These are phyloP conservation scores for Claviceps capensis DNA, from an alignment of 2,329 filamentous ascomycete species.

Conservation along the genomic window DNA sequence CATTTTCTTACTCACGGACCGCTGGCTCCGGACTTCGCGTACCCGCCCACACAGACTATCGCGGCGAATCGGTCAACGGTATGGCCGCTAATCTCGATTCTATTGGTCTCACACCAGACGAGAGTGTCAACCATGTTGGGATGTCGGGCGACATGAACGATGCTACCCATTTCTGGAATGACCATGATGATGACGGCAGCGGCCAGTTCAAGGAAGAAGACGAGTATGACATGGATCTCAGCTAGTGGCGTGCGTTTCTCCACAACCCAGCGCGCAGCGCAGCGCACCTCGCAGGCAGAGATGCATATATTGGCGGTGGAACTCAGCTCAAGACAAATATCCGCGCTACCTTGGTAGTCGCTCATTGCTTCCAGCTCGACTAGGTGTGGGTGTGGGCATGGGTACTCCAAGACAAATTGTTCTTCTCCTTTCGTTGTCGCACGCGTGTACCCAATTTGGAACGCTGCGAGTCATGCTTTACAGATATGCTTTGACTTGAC, in stretches of 20 bases:
- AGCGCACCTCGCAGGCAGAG: neutral
- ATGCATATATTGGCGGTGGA: slow-evolving; percentile 9
- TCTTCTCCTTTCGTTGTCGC: no score
- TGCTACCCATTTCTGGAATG: slow-evolving; percentile 48
- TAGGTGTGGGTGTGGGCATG: neutral
- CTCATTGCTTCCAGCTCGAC: slow-evolving; percentile 1
- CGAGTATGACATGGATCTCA: slow-evolving; percentile 74
- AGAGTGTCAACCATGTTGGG: slow-evolving; percentile 21
- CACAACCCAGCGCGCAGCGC: slow-evolving; percentile 3
- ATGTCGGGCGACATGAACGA: slow-evolving; percentile 34
- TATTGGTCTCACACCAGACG: slow-evolving; percentile 25
- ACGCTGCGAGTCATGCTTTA: no score
- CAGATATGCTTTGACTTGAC: neutral
- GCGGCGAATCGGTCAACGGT: slow-evolving; percentile 59
- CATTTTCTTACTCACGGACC: slow-evolving; percentile 74
- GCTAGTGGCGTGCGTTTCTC: slow-evolving; percentile 12
- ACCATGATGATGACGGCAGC: slow-evolving; percentile 58
- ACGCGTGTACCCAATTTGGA: no score
- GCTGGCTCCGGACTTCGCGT: slow-evolving; percentile 79
- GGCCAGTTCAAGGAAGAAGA: slow-evolving; percentile 88
- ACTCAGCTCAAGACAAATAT: neutral
- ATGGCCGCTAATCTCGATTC: slow-evolving; percentile 21
- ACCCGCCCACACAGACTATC: slow-evolving; percentile 83
- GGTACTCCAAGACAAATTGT: no score
- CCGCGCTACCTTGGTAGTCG: neutral